Percentiles rank a stretch among this genome's conserved stretches.
Conservation (phyloP, 768 basidiomycete genomes). For the Lenzites betulinus region DNA sequence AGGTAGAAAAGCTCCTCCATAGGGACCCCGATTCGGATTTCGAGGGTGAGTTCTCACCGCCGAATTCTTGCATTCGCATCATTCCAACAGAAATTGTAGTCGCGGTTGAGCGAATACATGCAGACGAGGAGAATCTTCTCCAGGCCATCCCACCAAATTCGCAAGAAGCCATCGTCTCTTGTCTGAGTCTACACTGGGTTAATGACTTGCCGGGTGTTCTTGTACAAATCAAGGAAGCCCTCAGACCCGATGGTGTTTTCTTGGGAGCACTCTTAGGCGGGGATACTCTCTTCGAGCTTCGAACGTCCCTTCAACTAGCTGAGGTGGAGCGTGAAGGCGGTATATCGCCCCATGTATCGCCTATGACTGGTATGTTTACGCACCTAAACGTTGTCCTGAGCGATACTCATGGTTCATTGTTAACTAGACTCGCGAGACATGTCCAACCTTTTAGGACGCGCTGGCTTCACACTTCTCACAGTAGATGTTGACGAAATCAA, state of each 20-base stretch:
- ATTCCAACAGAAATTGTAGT: conserved; percentile 46
- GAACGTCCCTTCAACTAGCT: conserved; percentile 91
- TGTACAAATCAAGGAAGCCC: conserved; percentile 80
- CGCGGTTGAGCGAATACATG: conserved; percentile 71
- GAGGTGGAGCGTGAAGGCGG: conserved; percentile 94
- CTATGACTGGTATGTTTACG: conserved; percentile 82
- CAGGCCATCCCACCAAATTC: conserved; percentile 65
- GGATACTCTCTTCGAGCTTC: conserved; percentile 94
- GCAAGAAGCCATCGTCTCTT: conserved; percentile 91
- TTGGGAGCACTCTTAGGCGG: conserved; percentile 94
- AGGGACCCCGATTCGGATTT: conserved; percentile 81
- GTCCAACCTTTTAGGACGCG: conserved; percentile 88
- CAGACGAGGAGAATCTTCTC: conserved; percentile 83
- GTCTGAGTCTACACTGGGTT: conserved; percentile 93
- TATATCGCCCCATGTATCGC: conserved; percentile 94
- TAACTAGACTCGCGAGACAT: conserved; percentile 84
- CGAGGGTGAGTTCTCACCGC: conserved; percentile 55
- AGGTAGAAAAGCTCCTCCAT: conserved; percentile 65
- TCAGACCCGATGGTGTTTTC: conserved; percentile 92
- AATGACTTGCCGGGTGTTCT: conserved; percentile 93
- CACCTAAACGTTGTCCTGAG: neutral
- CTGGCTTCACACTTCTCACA: conserved; percentile 91
- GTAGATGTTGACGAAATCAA: conserved; percentile 94
- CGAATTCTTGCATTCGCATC: too few relatives aligned
- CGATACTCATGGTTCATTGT: neutral